Evolutionary conservation across 305 asterid species (phyloP), one percentile per base, ranked within the genome.

Genomic region (Fraxinus paxiana): DNA sequence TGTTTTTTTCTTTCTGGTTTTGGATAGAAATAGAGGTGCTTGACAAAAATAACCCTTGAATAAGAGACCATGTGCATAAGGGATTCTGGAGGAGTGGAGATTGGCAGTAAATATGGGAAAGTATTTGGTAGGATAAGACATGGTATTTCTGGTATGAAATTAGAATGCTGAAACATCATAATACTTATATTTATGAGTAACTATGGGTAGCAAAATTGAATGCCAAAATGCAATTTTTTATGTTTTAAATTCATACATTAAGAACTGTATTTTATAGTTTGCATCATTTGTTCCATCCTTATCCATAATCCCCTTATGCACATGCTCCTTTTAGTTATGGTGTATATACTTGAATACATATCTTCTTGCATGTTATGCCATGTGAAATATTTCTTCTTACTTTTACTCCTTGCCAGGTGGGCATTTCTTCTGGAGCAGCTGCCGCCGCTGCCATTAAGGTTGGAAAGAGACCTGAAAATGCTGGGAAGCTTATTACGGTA

Each of bases 391-490:
- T 37, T 82, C 15, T 35, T 73, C 69, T 82, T 28, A 17, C 26
- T 67, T 61, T 46, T 9, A 34, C 51, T 48, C 82, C 22, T 80
- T 33, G 61, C 75, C 89, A 94, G 99, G 98, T 96, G 77, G 99
- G 99, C 30, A 94, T 96, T 84, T 96, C 99, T 82, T 96, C 98
- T 2, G 99, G 99, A 84, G 99, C 97, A n/a, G 99, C 98, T 0
- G 97, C 98, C 0, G 97, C 97, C 1, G 98, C 98, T 83, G 98
- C 98, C 46, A 86, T 96, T 28, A 35, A 80, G 85, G 97, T 96
- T 63, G 99, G 89, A 78, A 92, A 91, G 92, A 91, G 98, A 88
- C 97, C 98, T 20, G 98, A 96, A 91, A 96, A 96, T 89, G 97
- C 94, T 17, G 99, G 98, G 83, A 94, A 96, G 84, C 99, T 96